These are phyloP conservation scores for Colletotrichum sansevieriae DNA, from an alignment of 2,329 filamentous ascomycete species.

Conservation along the genomic window DNA sequence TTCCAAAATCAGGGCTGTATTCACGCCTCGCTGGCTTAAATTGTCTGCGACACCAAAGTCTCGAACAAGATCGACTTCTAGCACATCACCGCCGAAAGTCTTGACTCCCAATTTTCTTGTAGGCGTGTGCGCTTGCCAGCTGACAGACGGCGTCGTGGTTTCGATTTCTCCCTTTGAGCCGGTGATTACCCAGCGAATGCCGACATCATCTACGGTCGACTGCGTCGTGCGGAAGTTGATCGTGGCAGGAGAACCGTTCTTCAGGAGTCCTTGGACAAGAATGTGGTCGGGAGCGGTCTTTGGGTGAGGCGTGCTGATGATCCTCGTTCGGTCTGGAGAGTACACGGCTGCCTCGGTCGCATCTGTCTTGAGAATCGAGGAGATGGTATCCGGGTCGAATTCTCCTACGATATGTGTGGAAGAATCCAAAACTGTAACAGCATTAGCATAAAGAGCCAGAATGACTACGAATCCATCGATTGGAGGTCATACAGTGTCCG, in stretches of 20 bases:
- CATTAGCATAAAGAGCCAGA: neutral
- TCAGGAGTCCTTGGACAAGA: conserved; percentile 50
- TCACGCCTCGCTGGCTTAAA: too few relatives aligned
- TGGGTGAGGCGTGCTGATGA: conserved; percentile 39
- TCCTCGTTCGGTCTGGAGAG: conserved; percentile 30
- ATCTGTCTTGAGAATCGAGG: conserved; percentile 47
- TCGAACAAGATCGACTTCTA: too few relatives aligned
- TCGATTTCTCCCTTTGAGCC: conserved; percentile 51
- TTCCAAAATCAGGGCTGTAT: too few relatives aligned
- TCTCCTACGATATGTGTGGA: conserved; percentile 51
- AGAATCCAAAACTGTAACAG: conserved; percentile 48
- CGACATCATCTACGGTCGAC: conserved; percentile 43
- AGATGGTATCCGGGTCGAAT: conserved; percentile 47
- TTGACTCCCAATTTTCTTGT: too few relatives aligned
- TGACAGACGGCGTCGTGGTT: too few relatives aligned
- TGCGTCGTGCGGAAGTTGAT: conserved; percentile 46
- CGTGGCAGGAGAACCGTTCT: conserved; percentile 48
- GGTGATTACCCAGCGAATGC: conserved; percentile 52
- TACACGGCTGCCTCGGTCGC: conserved; percentile 44
- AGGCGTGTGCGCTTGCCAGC: too few relatives aligned
- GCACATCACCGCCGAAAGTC: too few relatives aligned
- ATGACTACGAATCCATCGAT: neutral
- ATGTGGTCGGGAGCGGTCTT: conserved; percentile 52
- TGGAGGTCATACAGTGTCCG: conserved; percentile 48
- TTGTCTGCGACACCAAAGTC: too few relatives aligned